Percentiles rank a stretch among this genome's conserved stretches.
phyloP scores from a whole-genome alignment of 805 yeast species.

The Candida silvicultrix region DNA sequence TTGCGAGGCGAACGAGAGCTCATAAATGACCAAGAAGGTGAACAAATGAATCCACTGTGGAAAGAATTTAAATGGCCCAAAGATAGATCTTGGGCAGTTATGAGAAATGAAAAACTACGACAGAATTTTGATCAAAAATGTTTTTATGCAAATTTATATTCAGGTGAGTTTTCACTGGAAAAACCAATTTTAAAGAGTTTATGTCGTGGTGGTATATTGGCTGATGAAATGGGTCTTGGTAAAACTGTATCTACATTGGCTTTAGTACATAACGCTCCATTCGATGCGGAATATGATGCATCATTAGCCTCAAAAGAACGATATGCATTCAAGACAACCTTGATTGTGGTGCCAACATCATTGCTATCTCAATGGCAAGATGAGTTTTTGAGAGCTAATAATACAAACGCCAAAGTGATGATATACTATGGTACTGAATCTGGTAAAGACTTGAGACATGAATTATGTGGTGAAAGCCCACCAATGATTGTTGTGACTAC shows the following conservation, averaged over 20 bases:
- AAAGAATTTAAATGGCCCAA: slow-evolving; percentile 70
- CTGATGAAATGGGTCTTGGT: slow-evolving; percentile 97
- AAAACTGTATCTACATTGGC: slow-evolving; percentile 84
- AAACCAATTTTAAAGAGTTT: slow-evolving; percentile 59
- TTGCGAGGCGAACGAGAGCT: slow-evolving; percentile 67
- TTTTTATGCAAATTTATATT: slow-evolving; percentile 73
- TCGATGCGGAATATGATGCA: slow-evolving; percentile 29
- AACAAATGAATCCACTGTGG: slow-evolving; percentile 82
- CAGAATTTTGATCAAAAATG: slow-evolving; percentile 13
- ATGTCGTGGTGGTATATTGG: slow-evolving; percentile 79
- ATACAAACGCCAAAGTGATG: slow-evolving; percentile 37
- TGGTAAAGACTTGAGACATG: slow-evolving; percentile 36
- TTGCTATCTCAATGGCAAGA: slow-evolving; percentile 86
- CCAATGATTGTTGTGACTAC: slow-evolving; percentile 78
- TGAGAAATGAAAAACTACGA: slow-evolving; percentile 16
- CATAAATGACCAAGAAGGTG: slow-evolving; percentile 33
- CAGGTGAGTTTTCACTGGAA: slow-evolving; percentile 68
- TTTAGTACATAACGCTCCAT: slow-evolving; percentile 58
- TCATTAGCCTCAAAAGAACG: slow-evolving; percentile 10
- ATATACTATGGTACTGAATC: slow-evolving; percentile 74
- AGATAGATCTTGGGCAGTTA: slow-evolving; percentile 32
- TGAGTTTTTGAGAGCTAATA: slow-evolving; percentile 61
- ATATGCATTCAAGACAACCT: slow-evolving; percentile 67
- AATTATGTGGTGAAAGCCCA: slow-evolving; percentile 39
- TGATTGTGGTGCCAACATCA: slow-evolving; percentile 87